These are phyloP conservation scores for Fragosphaeria purpurea DNA, from an alignment of 2,329 filamentous ascomycete species.

Conservation along the genomic window DNA sequence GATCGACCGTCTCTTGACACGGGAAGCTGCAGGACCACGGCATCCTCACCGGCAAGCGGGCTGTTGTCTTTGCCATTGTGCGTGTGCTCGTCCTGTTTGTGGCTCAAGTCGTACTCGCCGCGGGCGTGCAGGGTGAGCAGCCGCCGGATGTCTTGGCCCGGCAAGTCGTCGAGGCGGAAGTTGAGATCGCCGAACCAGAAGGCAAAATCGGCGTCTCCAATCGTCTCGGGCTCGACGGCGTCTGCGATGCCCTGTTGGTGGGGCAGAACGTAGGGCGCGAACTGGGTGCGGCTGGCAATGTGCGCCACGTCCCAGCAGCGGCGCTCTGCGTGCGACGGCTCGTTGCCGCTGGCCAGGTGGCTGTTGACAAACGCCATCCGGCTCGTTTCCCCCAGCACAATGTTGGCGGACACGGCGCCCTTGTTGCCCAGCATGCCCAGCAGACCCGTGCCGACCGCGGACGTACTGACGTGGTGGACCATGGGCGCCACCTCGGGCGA, in stretches of 20 bases:
- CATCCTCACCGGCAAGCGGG: slow-evolving; percentile 35
- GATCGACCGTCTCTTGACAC: slow-evolving; percentile 34
- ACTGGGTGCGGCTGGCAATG: slow-evolving; percentile 65
- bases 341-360: slow-evolving; percentile 80
- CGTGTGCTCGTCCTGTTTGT: slow-evolving; percentile 17
- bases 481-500: slow-evolving; percentile 64
- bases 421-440: slow-evolving; percentile 96
- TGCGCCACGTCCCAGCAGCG: slow-evolving; percentile 85
- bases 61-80: slow-evolving; percentile 17
- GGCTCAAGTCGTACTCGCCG: slow-evolving; percentile 60
- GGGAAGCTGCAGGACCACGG: slow-evolving; percentile 35
- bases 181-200: slow-evolving; percentile 98
- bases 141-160: slow-evolving; percentile 80
- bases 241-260: slow-evolving; percentile 50
- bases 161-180: slow-evolving; percentile 79
- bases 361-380: slow-evolving; percentile 83
- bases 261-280: slow-evolving; percentile 50
- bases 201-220: slow-evolving; percentile 85
- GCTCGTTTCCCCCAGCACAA: slow-evolving; percentile 84
- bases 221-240: slow-evolving; percentile 50
- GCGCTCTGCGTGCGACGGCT: slow-evolving; percentile 66
- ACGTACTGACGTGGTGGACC: slow-evolving; percentile 72
- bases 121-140: slow-evolving; percentile 73
- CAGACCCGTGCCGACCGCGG: slow-evolving; percentile 76
- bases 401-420: slow-evolving; percentile 70